Conservation (phyloP, 2,329 filamentous ascomycete genomes). For the Colletotrichum australisinense region DNA sequence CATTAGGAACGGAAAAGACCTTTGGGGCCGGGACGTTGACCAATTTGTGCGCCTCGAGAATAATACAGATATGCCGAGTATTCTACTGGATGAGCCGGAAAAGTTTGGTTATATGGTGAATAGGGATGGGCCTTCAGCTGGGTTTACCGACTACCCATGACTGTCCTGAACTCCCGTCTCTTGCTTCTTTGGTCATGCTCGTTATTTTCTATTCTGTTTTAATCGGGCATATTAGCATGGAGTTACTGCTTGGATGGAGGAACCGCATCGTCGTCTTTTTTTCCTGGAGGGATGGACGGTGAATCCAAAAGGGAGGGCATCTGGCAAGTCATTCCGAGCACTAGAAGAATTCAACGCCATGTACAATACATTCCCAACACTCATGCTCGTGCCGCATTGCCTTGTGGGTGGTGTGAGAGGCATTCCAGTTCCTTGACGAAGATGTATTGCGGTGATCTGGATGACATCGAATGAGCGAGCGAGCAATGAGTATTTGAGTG, state of each 20-base stretch:
- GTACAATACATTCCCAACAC: background rate
- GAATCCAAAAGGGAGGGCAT: background rate
- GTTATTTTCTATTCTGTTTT: background rate
- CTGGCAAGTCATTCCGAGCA: too few species aligned
- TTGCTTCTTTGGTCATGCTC: background rate
- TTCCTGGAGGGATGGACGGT: too few species aligned
- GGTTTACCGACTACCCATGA: constrained; percentile 58
- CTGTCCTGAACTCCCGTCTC: background rate
- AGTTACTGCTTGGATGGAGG: background rate
- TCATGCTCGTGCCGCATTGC: too few species aligned
- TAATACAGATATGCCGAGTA: constrained; percentile 64
- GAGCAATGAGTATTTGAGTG: background rate
- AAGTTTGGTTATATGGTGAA: constrained; percentile 58
- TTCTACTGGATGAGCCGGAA: constrained; percentile 52
- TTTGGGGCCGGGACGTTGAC: constrained; percentile 64
- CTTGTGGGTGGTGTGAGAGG: too few species aligned
- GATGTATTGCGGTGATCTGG: background rate
- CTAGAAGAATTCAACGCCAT: background rate
- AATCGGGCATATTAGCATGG: background rate
- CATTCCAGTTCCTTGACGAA: background rate
- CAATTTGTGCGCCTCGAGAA: constrained; percentile 59
- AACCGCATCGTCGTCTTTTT: background rate
- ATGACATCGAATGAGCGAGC: background rate
- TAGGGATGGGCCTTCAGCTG: constrained; percentile 58
- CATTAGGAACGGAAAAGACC: constrained; percentile 63